A percentile compares a stretch with the other conserved stretches of the same genome.
phyloP scores from a whole-genome alignment of 2,329 filamentous ascomycete genomes.

The Polychaeton citri region DNA sequence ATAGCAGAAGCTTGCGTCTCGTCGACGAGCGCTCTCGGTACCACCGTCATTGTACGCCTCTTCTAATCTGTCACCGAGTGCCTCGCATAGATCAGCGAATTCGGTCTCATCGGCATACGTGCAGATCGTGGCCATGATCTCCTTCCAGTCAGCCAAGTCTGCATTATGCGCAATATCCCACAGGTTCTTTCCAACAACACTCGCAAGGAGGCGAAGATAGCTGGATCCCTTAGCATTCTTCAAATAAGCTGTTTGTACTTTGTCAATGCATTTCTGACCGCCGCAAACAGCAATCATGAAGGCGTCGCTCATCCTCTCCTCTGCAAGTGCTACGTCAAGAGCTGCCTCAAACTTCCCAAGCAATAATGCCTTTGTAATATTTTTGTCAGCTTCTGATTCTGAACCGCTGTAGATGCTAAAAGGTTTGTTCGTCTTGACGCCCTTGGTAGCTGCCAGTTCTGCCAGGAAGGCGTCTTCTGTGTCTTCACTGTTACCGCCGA shows the following conservation, averaged over 20 bases:
- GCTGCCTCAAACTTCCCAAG: conserved; percentile 84
- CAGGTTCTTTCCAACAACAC: conserved; percentile 88
- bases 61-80: conserved; percentile 77
- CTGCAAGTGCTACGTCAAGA: conserved; percentile 74
- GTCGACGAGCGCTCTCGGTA: conserved; percentile 44
- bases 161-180: conserved; percentile 98
- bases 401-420: conserved; percentile 77
- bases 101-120: conserved; percentile 86
- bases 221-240: conserved; percentile 70
- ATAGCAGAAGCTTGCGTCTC: conserved; percentile 94
- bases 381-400: conserved; percentile 74
- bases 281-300: conserved; percentile 98
- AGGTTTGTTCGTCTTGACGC: conserved; percentile 82
- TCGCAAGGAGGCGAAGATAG: conserved; percentile 79
- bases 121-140: conserved; percentile 89
- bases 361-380: conserved; percentile 77
- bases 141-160: conserved; percentile 86
- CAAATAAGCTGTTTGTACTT: conserved; percentile 84
- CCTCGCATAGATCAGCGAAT: conserved; percentile 90
- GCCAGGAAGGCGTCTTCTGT: conserved; percentile 70
- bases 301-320: conserved; percentile 78
- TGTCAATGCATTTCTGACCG: conserved; percentile 83
- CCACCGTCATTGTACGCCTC: conserved; percentile 45
- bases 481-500: conserved; percentile 55
- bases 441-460: conserved; percentile 74